Conservation (phyloP, 2,329 filamentous ascomycete species). For the Akanthomyces dipterigenus region DNA sequence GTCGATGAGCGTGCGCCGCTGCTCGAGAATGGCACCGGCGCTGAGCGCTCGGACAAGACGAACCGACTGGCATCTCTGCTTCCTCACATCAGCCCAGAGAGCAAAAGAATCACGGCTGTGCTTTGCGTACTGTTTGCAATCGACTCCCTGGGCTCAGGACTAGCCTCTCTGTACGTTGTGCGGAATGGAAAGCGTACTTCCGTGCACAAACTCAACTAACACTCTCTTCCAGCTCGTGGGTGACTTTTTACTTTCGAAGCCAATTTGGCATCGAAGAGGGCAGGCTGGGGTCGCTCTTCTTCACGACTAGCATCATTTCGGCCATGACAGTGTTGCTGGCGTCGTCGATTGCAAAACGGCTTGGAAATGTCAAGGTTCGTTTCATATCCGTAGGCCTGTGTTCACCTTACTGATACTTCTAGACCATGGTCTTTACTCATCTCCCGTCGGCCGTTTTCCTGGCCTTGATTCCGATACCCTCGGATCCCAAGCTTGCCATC, state of each 20-base stretch:
- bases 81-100: conserved; percentile 51
- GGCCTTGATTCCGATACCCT: conserved; percentile 53
- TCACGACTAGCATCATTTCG: conserved; percentile 44
- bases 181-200: conserved; percentile 1
- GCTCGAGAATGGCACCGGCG: conserved; percentile 12
- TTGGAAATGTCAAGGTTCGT: conserved; percentile 58
- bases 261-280: conserved; percentile 42
- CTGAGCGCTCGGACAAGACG: conserved; percentile 4
- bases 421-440: conserved; percentile 70
- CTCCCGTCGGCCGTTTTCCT: conserved; percentile 62
- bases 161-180: conserved; percentile 52
- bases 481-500: conserved; percentile 46
- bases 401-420: not conserved
- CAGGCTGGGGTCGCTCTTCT: conserved; percentile 47
- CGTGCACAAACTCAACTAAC: not conserved
- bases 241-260: conserved; percentile 49
- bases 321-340: conserved; percentile 46
- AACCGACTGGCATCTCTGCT: conserved; percentile 30
- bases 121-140: conserved; percentile 62
- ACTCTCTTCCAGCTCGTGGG: conserved; percentile 40
- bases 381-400: not conserved
- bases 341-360: conserved; percentile 45
- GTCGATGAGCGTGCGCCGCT: conserved; percentile 19
- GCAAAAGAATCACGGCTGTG: conserved; percentile 46
- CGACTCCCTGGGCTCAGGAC: conserved; percentile 64